These are phyloP conservation scores for Parastagonospora avenae DNA, from an alignment of 2,329 filamentous ascomycete genomes.

Conservation along the genomic window DNA sequence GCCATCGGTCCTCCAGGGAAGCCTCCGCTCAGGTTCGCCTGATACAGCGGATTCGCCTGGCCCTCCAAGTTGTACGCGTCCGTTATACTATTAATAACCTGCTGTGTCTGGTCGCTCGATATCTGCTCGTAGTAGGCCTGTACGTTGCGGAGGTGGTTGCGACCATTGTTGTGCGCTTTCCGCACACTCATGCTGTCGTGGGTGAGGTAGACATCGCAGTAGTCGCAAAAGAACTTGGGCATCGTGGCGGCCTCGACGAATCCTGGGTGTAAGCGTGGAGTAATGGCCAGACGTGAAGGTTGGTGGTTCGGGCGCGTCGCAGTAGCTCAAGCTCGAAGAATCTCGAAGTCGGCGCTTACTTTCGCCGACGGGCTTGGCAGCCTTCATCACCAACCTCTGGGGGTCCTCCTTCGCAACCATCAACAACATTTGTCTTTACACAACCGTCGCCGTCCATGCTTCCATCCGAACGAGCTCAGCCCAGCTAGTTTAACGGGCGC, in stretches of 20 bases:
- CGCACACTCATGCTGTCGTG: slow-evolving; percentile 99
- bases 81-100: slow-evolving; percentile 97
- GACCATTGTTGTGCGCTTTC: slow-evolving; percentile 95
- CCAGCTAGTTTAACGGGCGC: no score
- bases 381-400: no score
- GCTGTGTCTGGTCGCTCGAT: slow-evolving; percentile 97
- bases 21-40: slow-evolving; percentile 55
- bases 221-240: slow-evolving; percentile 67
- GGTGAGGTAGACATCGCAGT: slow-evolving; percentile 99
- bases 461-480: no score
- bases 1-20: slow-evolving; percentile 37
- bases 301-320: slow-evolving; percentile 19
- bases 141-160: slow-evolving; percentile 96
- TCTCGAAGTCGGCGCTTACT: slow-evolving; percentile 17
- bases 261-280: background rate
- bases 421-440: background rate
- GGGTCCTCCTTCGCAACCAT: no score
- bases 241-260: slow-evolving; percentile 9
- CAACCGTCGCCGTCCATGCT: no score
- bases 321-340: slow-evolving; percentile 26
- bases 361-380: slow-evolving; percentile 19
- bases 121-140: slow-evolving; percentile 99
- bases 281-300: background rate
- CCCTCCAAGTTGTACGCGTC: slow-evolving; percentile 94
- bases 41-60: slow-evolving; percentile 85